These are phyloP conservation scores for Opeltia flavorubescens DNA, from an alignment of 495 filamentous ascomycete genomes.

Conservation along the genomic window DNA sequence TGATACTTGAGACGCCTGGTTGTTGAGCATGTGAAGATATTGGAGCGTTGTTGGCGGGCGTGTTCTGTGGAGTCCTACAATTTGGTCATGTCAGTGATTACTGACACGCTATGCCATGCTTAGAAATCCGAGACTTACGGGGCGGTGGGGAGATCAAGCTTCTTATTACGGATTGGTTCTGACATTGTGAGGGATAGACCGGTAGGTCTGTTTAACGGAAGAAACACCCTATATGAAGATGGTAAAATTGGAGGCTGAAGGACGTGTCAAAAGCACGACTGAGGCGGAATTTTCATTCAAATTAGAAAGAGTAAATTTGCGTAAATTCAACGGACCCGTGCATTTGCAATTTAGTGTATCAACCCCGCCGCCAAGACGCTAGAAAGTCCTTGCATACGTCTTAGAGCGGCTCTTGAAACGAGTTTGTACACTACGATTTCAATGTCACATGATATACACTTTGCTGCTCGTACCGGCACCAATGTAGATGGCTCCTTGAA, in stretches of 20 bases:
- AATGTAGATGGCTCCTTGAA: too few relatives aligned
- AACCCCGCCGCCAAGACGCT: too few relatives aligned
- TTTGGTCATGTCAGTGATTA: neutral
- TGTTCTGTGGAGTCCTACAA: conserved; percentile 85
- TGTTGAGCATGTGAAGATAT: conserved; percentile 97
- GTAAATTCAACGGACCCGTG: too few relatives aligned
- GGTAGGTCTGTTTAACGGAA: neutral
- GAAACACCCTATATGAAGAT: neutral
- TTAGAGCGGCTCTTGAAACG: too few relatives aligned
- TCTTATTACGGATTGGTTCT: conserved; percentile 84
- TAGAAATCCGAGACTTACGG: conserved; percentile 46
- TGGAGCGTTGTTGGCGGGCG: conserved; percentile 82
- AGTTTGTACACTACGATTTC: too few relatives aligned
- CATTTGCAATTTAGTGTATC: too few relatives aligned
- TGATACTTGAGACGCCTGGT: conserved; percentile 87
- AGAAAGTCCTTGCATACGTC: too few relatives aligned
- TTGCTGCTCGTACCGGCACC: too few relatives aligned
- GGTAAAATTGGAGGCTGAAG: neutral
- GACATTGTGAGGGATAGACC: conserved; percentile 45
- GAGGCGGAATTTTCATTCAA: neutral
- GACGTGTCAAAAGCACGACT: neutral
- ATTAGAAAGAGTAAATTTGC: too few relatives aligned
- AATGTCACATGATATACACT: too few relatives aligned
- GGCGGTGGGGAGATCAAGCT: conserved; percentile 63
- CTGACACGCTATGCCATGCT: conserved; percentile 9